A percentile compares a stretch with the other conserved stretches of the same genome.
Evolutionary conservation across 441 rosid species (phyloP).

Genomic region (Adansonia gregorii): DNA sequence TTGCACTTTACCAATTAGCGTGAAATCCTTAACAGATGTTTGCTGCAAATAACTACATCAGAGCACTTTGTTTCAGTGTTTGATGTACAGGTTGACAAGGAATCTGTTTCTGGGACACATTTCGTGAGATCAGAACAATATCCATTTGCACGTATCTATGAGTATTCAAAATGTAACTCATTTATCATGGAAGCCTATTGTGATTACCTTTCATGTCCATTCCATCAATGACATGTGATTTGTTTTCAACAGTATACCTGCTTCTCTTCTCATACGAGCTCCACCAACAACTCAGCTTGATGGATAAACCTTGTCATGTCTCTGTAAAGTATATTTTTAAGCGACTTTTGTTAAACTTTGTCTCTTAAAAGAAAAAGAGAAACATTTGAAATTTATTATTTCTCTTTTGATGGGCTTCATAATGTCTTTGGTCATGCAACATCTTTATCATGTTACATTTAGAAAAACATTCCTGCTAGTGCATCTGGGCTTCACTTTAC

Average conservation of each 20-base stretch:
- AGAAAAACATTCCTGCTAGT: background rate
- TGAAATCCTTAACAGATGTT: constrained; percentile 3
- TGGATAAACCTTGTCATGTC: constrained; percentile 50
- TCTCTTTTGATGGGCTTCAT: constrained; percentile 4
- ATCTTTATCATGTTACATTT: background rate
- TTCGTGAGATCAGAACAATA: constrained; percentile 54
- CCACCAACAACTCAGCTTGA: constrained; percentile 55
- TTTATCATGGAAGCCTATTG: constrained; percentile 3
- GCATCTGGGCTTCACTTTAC: constrained; percentile 23
- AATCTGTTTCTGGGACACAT: constrained; percentile 57
- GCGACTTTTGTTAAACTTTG: background rate
- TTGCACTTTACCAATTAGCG: background rate
- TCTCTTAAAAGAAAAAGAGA: background rate
- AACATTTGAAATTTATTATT: constrained; percentile 11
- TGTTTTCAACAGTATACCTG: constrained; percentile 62
- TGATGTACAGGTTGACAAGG: constrained; percentile 55
- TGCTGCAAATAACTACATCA: constrained; percentile 20
- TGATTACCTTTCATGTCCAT: constrained; percentile 22
- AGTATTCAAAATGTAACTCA: constrained; percentile 79
- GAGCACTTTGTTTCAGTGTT: constrained; percentile 44
- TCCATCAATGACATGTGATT: constrained; percentile 28
- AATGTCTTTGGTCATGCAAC: background rate
- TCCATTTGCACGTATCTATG: constrained; percentile 67
- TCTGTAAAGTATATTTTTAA: constrained; percentile 68
- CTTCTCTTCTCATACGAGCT: constrained; percentile 82